A percentile compares a stretch with the other conserved stretches of the same genome.
phyloP scores from a whole-genome alignment of 257 asterid genomes.

The Solanum megistacrolobum region DNA sequence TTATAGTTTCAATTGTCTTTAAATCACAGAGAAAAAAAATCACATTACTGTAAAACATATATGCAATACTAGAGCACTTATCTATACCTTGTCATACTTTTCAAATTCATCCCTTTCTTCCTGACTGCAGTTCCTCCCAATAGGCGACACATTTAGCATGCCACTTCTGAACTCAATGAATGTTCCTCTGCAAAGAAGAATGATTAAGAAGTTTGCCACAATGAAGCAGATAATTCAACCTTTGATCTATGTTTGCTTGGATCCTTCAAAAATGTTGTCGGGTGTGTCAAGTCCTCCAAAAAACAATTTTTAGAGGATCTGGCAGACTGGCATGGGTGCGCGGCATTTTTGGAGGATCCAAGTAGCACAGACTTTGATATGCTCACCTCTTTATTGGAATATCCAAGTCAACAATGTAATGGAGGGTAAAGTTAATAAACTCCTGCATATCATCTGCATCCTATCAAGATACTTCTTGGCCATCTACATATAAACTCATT shows the following conservation, averaged over 20 bases:
- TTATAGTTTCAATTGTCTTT: no score
- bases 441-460: slow-evolving; percentile 43
- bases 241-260: neutral
- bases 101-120: slow-evolving; percentile 96
- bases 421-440: slow-evolving; percentile 82
- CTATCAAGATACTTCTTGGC: neutral
- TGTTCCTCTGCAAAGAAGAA: slow-evolving; percentile 59
- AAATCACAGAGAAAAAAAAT: neutral
- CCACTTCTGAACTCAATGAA: slow-evolving; percentile 96
- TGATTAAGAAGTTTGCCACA: slow-evolving; percentile 5
- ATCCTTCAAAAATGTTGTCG: neutral
- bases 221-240: neutral
- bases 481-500: neutral
- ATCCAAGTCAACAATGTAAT: slow-evolving; percentile 91
- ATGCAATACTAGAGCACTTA: neutral
- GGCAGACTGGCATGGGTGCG: neutral
- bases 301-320: neutral
- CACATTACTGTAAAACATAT: neutral
- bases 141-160: slow-evolving; percentile 94
- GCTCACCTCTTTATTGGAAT: slow-evolving; percentile 88
- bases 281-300: neutral
- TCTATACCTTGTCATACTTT: slow-evolving; percentile 82
- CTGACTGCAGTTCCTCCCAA: slow-evolving; percentile 98
- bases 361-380: neutral
- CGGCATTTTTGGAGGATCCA: neutral